phyloP scores from a whole-genome alignment of 139 green algal species.

The Asterochloris sp. region DNA sequence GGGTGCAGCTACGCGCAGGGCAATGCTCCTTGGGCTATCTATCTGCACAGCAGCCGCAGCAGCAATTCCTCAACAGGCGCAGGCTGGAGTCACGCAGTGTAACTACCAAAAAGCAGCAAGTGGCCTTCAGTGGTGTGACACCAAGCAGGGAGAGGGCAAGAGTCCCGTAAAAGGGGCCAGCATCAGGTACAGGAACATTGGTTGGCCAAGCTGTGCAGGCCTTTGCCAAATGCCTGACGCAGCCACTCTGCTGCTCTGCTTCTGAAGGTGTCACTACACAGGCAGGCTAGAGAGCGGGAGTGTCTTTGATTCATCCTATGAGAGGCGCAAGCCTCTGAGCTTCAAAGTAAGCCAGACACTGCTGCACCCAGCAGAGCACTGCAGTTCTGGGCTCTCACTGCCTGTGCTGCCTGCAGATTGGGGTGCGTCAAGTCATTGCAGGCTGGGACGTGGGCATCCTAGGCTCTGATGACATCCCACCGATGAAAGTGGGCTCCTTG shows the following conservation, averaged over 20 bases:
- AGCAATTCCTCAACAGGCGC: not conserved
- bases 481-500: constrained; percentile 71
- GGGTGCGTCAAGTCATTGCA: constrained; percentile 62
- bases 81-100: not conserved
- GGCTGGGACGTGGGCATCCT: constrained; percentile 86
- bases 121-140: constrained; percentile 59
- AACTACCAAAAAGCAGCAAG: constrained; percentile 27
- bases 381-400: not conserved
- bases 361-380: too few relatives aligned
- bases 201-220: not conserved
- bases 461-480: constrained; percentile 68
- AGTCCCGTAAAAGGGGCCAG: constrained; percentile 12
- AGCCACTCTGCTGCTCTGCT: not conserved
- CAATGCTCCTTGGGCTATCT: too few relatives aligned
- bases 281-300: constrained; percentile 58
- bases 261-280: constrained; percentile 71
- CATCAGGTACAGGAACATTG: constrained; percentile 14
- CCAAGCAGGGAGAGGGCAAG: constrained; percentile 49
- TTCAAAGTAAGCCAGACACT: constrained; percentile 53
- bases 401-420: constrained; percentile 38
- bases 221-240: not conserved
- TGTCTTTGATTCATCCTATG: constrained; percentile 84
- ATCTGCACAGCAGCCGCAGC: too few relatives aligned
- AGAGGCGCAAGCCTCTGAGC: constrained; percentile 63
- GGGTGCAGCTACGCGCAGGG: too few relatives aligned